Base-by-base conservation (phyloP, 2,329 filamentous ascomycete species). In the Aureobasidium sp. region DNA sequence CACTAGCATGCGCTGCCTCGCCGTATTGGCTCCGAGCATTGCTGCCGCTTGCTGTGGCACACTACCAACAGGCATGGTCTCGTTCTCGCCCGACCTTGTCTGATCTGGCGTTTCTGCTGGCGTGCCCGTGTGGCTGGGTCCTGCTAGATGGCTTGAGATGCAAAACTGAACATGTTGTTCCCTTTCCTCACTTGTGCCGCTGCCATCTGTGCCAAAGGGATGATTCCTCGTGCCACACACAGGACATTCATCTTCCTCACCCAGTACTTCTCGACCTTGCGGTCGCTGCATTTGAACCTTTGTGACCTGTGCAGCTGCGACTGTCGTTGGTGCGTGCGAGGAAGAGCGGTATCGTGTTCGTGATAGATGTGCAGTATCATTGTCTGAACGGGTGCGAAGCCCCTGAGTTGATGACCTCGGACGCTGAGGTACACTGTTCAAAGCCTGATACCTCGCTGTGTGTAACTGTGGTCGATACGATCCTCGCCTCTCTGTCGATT, bases 241-340 rank as follows among this genome's bases (percentile, higher is more conserved):
- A 0, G 89, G 89, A 65, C 89, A 93, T 68, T 90, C 87, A 70
- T 92, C 89, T 70, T 92, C 89, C 71, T 92, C 89, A 59, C 36
- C 62, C n/a, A 48, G 4, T 12, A 24, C 57, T 17, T 60, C 57
- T 5, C 46, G 57, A n/a, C 20, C 26, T 34, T 43, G 57, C 15
- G 44, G 46, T 41, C n/a, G 57, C 36, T 60, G 57, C 46, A 32
- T 36, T 43, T 51, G 46, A 3, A 37, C 26, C 13, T 50, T 36
- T 51, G 26, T 36, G 4, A 10, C 57, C 8, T 50, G 46, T 7
- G 36, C 32, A 20, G 43, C 51, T 27, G 43, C 41, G 29, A 55
- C 17, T 10, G 39, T 43, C n/a, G 55, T 24, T 27, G 50, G 20
- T n/a, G 60, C 34, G 17, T 55, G 20, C 17, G 50, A 55, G 29